phyloP scores from a whole-genome alignment of 495 filamentous ascomycete genomes.

The Podospora appendiculata region DNA sequence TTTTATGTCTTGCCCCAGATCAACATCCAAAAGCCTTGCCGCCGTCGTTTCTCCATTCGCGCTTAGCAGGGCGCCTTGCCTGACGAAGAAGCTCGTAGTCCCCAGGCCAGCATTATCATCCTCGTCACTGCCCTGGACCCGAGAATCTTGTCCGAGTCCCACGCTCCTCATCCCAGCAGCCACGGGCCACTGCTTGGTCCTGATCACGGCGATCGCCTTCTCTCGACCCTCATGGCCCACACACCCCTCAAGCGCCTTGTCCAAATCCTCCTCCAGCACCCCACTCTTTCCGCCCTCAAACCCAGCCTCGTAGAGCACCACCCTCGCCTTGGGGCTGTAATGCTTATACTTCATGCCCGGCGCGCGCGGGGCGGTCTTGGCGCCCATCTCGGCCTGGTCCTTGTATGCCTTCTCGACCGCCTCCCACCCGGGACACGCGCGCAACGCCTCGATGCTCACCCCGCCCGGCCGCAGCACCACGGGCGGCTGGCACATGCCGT shows the following conservation, averaged over 20 bases:
- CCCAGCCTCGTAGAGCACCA: constrained; percentile 69
- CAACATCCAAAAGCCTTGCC: constrained; percentile 46
- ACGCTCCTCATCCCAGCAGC: constrained; percentile 23
- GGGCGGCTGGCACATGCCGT: constrained; percentile 75
- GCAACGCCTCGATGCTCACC: constrained; percentile 77
- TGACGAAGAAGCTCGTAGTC: not conserved
- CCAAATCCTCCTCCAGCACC: constrained; percentile 12
- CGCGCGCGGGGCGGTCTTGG: constrained; percentile 56
- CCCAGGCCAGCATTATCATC: not conserved
- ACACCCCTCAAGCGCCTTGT: not conserved
- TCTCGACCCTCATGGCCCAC: not conserved
- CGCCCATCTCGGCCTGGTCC: constrained; percentile 49
- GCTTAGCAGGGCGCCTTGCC: not conserved
- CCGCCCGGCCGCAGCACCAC: constrained; percentile 82
- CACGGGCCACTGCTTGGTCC: constrained; percentile 34
- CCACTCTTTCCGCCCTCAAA: constrained; percentile 5
- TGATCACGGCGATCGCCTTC: constrained; percentile 32
- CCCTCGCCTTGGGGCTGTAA: constrained; percentile 85
- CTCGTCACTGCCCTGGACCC: not conserved
- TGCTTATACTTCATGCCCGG: constrained; percentile 99
- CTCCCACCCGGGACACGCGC: constrained; percentile 72
- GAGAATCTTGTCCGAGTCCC: constrained; percentile 13
- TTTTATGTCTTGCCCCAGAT: constrained; percentile 58
- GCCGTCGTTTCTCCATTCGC: constrained; percentile 26
- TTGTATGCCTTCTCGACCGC: constrained; percentile 65